A percentile compares a stretch with the other conserved stretches of the same genome.
Evolutionary conservation across 202 grass and related monocot species (phyloP).

Genomic region (Setaria viridis): DNA sequence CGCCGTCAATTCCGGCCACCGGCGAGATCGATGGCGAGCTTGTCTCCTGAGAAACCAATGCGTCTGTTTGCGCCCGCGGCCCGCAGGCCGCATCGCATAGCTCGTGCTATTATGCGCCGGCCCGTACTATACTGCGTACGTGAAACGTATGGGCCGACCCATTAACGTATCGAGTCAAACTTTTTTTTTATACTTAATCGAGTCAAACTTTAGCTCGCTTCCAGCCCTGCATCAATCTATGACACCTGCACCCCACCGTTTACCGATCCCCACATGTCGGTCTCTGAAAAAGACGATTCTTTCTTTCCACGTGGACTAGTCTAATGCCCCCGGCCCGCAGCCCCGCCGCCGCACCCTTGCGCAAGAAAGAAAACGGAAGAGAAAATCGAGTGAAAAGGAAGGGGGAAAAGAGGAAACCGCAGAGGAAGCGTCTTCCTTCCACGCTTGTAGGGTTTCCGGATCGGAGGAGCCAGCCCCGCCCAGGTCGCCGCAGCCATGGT

Average conservation of each 20-base stretch:
- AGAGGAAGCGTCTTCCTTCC: constrained; percentile 41
- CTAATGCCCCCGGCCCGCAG: neutral
- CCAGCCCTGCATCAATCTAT: neutral
- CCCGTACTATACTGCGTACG: neutral
- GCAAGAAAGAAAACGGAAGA: constrained; percentile 52
- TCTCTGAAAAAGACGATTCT: neutral
- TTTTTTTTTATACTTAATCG: no score
- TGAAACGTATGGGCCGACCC: neutral
- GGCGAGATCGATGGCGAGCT: neutral
- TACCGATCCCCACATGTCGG: neutral
- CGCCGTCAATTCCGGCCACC: no score
- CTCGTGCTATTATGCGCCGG: no score
- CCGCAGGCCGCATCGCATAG: neutral
- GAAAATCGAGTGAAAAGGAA: constrained; percentile 12
- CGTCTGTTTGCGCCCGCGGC: neutral
- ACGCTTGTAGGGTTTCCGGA: constrained; percentile 58
- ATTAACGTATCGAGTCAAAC: neutral
- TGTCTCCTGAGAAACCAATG: neutral
- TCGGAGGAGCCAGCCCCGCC: constrained; percentile 42
- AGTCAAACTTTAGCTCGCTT: neutral
- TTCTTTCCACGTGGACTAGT: constrained; percentile 8
- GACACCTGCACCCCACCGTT: neutral
- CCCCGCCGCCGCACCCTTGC: constrained; percentile 17
- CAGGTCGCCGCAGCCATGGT: constrained; percentile 64
- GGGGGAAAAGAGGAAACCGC: constrained; percentile 1